Percentiles rank a stretch among this genome's conserved stretches.
Conservation (phyloP, 2,329 filamentous ascomycete genomes). For the Colletotrichum sublineola region DNA sequence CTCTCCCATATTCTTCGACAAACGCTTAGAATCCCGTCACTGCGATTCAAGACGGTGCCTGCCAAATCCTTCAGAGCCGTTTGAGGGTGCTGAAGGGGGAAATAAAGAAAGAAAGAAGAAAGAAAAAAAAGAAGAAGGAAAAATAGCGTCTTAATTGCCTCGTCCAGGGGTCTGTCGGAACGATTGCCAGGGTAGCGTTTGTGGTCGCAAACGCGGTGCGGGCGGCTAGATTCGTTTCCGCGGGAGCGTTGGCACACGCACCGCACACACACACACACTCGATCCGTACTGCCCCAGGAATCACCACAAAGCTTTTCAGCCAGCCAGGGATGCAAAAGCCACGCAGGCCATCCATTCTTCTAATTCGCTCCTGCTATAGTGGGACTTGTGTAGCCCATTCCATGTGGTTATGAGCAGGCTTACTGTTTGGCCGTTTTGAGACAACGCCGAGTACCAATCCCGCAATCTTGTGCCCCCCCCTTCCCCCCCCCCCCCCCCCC, state of each 20-base stretch:
- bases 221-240: not conserved
- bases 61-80: not conserved
- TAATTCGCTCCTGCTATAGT: not conserved
- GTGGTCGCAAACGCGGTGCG: not conserved
- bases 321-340: not conserved
- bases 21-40: not conserved
- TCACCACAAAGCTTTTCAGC: not conserved
- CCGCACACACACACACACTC: too few relatives aligned
- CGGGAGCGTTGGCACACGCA: not conserved
- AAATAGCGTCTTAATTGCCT: not conserved
- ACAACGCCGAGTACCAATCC: conserved; percentile 13
- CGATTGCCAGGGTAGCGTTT: not conserved
- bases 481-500: not conserved
- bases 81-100: not conserved
- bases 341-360: not conserved
- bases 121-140: not conserved
- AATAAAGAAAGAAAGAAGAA: not conserved
- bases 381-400: not conserved
- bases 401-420: not conserved
- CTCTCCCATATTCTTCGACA: not conserved
- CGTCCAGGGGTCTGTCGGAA: not conserved
- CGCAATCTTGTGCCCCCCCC: not conserved
- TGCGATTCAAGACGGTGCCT: not conserved
- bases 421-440: conserved; percentile 6
- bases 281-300: not conserved